Percentiles rank a stretch among this genome's conserved stretches.
Evolutionary conservation across 257 asterid genomes (phyloP).

Genomic region (Cynanchum wilfordii): DNA sequence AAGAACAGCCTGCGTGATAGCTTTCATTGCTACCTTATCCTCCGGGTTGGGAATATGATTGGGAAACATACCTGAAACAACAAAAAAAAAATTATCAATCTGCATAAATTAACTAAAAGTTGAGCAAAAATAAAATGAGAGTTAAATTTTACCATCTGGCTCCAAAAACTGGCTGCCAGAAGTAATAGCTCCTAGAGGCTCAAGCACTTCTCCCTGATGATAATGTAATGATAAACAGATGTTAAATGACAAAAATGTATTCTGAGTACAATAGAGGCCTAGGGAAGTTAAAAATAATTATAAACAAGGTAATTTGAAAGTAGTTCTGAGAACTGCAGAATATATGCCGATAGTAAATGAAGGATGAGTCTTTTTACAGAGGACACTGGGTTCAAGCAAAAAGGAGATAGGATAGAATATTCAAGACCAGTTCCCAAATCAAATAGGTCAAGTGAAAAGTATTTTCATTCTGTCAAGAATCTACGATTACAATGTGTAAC

Average conservation of each 20-base stretch:
- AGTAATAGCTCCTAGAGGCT: conserved; percentile 92
- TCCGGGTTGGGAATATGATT: conserved; percentile 99
- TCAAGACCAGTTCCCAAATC: background rate
- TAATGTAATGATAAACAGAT: conserved; percentile 19
- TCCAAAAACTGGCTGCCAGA: conserved; percentile 97
- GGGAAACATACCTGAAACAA: conserved; percentile 76
- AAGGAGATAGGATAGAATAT: background rate
- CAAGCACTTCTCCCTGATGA: conserved; percentile 87
- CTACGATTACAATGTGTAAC: background rate
- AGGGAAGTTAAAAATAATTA: background rate
- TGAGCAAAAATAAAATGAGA: conserved; percentile 13
- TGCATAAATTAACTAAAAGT: conserved; percentile 1
- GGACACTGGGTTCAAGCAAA: background rate
- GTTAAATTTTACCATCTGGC: conserved; percentile 72
- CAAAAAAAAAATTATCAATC: conserved; percentile 8
- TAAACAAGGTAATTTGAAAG: background rate
- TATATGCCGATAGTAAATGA: background rate
- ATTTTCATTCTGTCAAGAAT: background rate
- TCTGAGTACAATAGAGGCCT: background rate
- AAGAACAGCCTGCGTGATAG: conserved; percentile 81
- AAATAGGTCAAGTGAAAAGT: background rate
- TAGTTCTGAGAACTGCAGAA: background rate
- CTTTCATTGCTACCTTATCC: conserved; percentile 92
- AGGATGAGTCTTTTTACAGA: background rate
- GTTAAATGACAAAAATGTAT: background rate